Evolutionary conservation across 176 grass and related monocot genomes (phyloP).

Genomic region (Themeda triandra): DNA sequence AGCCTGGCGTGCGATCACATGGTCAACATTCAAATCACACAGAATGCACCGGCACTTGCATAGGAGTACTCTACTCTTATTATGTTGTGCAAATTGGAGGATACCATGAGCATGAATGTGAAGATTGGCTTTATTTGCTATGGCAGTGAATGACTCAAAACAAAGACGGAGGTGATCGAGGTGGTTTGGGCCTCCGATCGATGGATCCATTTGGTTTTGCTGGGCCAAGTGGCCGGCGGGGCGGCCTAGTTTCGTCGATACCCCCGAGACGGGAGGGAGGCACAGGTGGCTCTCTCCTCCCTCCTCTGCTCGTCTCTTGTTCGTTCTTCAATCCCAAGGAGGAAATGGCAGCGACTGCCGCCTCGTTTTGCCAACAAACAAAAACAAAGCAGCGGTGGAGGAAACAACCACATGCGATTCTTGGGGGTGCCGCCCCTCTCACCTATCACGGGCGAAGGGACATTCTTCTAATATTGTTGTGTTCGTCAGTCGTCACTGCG

Average conservation of each 20-base stretch:
- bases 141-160: background rate
- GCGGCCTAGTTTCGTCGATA: conserved; percentile 2
- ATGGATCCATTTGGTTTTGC: background rate
- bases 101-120: background rate
- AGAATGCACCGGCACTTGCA: background rate
- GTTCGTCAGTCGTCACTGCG: background rate
- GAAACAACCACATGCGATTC: conserved; percentile 2
- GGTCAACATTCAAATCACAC: background rate
- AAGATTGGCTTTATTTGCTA: background rate
- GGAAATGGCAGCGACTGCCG: conserved; percentile 8
- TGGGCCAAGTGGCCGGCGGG: background rate
- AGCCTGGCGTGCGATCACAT: background rate
- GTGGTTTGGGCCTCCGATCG: background rate
- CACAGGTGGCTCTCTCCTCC: background rate
- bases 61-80: background rate
- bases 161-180: background rate
- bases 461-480: conserved; percentile 5
- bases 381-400: background rate
- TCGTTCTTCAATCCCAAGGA: background rate
- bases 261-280: conserved; percentile 18
- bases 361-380: background rate
- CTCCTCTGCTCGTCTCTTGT: background rate
- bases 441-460: background rate
- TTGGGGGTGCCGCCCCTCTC: conserved; percentile 37
- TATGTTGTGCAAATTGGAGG: background rate